phyloP scores from a whole-genome alignment of 1,284 basidiomycete genomes.

The Baeospora myosura region DNA sequence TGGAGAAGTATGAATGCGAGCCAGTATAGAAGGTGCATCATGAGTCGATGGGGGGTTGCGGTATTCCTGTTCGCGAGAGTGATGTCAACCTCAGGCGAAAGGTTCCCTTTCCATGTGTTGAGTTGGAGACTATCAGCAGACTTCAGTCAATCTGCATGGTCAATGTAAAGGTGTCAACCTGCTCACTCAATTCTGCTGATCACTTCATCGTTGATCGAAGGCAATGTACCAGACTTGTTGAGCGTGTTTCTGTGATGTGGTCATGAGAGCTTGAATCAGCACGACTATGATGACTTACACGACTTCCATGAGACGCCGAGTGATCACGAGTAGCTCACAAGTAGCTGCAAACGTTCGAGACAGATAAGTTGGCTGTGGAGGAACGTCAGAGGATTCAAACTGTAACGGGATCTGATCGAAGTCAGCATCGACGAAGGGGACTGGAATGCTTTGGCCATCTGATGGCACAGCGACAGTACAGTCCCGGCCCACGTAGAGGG shows the following conservation, averaged over 20 bases:
- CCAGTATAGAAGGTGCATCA: conserved; percentile 46
- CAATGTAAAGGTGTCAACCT: conserved; percentile 10
- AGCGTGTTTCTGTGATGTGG: conserved; percentile 32
- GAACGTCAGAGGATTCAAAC: conserved; percentile 30
- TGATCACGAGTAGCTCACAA: conserved; percentile 48
- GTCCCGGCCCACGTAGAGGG: conserved; percentile 51
- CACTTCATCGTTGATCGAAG: conserved; percentile 34
- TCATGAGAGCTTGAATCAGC: neutral
- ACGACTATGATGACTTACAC: conserved; percentile 43
- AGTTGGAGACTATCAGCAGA: conserved; percentile 40
- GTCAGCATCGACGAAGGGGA: conserved; percentile 38
- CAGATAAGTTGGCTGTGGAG: conserved; percentile 38
- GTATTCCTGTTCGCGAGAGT: conserved; percentile 30
- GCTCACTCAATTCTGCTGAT: conserved; percentile 50
- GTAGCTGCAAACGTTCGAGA: conserved; percentile 47
- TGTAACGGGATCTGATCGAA: conserved; percentile 40
- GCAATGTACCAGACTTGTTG: conserved; percentile 29
- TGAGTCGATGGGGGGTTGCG: conserved; percentile 44
- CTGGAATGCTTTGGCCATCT: conserved; percentile 27
- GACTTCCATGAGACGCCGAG: conserved; percentile 49
- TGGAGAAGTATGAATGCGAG: conserved; percentile 49
- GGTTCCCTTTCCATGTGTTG: conserved; percentile 50
- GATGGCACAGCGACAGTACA: conserved; percentile 37
- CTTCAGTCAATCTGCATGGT: neutral
- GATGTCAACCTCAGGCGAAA: conserved; percentile 46